Base-by-base conservation (phyloP, 495 filamentous ascomycete genomes). In the Melanomma pulvis-pyrius region DNA sequence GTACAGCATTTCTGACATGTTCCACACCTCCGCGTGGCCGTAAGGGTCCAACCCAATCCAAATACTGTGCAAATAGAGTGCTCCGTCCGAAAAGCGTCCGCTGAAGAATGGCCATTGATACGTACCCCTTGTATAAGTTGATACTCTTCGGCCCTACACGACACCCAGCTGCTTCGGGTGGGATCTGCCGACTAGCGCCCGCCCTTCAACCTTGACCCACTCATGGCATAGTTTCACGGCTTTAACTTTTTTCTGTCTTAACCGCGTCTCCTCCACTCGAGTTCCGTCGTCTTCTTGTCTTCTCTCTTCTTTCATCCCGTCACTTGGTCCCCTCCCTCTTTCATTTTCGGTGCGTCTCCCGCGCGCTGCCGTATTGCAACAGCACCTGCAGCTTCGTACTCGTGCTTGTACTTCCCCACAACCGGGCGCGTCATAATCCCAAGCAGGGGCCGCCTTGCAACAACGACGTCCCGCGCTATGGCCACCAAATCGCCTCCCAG, bases 401-500 rank as follows among this genome's bases (percentile, higher is more conserved):
- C 3, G 52, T 24, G 6, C n/a, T 24, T 34, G 15, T 39, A 25
- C 30, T 50, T 57, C 30, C 19, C 53, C 30, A 22, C 21, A 34
- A 24, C 53, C 53, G 8, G 30, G 30, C 3, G 24, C n/a, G 9
- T 41, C 34, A 36, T 8, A 13, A 44, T 19, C 13, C 2, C 21
- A 8, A n/a, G 30, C 53, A 57, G 24, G 30, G 34, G 15, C 2
- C 28, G 30, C 30, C 53, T 57, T 54, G 28, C 53, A 39, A 28
- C 50, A 12, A 11, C 34, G 2, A 26, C 39, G 22, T 46, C 52
- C 48, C 25, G 50, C 21, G 32, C 47, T 21, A 68, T 62, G 58
- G 58, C 56, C 44, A 44, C 54, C 30, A 48, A 66, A 47, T 28
- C 50, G 29, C 59, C 60, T 21, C 53, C 46, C 29, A 53, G 63